Percentiles rank a stretch among this genome's conserved stretches.
These are phyloP conservation scores for Chlamydomonas sp. DNA, from an alignment of 139 green algal genomes.

Conservation along the genomic window DNA sequence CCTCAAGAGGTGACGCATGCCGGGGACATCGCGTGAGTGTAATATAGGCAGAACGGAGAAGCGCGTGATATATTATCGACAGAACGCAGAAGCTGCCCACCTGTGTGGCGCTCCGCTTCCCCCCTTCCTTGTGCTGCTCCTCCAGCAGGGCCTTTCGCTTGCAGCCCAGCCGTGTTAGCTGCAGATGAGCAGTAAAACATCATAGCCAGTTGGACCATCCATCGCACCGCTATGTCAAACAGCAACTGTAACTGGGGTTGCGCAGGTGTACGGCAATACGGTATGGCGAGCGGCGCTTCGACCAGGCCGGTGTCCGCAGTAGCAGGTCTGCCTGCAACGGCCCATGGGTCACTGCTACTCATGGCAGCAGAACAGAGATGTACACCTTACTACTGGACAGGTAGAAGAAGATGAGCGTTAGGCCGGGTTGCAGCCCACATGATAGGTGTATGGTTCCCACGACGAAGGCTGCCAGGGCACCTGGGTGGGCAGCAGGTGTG, in stretches of 20 bases:
- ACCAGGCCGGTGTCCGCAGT: no score
- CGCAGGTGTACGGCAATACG: no score
- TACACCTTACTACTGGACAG: constrained; percentile 64
- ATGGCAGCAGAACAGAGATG: background rate
- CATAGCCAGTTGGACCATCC: background rate
- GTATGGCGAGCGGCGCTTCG: no score
- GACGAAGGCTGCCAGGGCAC: constrained; percentile 63
- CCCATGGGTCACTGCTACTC: background rate
- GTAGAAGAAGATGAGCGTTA: constrained; percentile 87
- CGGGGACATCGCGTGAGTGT: no score
- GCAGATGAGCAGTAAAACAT: background rate
- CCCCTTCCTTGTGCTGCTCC: constrained; percentile 76
- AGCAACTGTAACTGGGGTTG: no score
- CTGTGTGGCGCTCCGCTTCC: constrained; percentile 84
- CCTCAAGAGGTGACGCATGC: no score
- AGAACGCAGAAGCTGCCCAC: constrained; percentile 32
- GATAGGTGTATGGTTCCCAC: constrained; percentile 71
- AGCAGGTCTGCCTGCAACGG: no score
- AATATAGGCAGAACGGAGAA: no score
- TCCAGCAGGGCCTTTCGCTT: constrained; percentile 73
- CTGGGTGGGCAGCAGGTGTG: background rate
- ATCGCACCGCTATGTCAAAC: no score
- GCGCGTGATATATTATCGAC: no score
- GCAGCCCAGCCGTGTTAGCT: constrained; percentile 82
- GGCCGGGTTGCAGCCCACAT: constrained; percentile 72